phyloP scores from a whole-genome alignment of 2,329 filamentous ascomycete species.

The Botryotinia convoluta region DNA sequence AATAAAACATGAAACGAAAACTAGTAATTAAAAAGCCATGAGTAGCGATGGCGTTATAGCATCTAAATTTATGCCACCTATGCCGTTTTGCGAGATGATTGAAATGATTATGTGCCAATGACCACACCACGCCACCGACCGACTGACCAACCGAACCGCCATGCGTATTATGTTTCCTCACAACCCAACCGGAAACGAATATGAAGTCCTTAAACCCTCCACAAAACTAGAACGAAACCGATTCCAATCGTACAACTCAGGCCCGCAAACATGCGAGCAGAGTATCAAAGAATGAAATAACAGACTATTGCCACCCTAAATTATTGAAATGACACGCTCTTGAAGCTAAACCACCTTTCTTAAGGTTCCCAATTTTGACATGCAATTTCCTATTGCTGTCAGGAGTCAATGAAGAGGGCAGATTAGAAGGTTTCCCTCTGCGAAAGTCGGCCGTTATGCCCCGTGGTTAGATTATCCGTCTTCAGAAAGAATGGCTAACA shows the following conservation, averaged over 20 bases:
- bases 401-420: background rate
- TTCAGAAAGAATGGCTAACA: background rate
- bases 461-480: background rate
- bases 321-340: background rate
- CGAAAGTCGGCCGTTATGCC: background rate
- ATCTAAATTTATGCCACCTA: conserved; percentile 7
- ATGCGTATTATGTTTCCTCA: conserved; percentile 6
- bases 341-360: no score
- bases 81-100: background rate
- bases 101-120: background rate
- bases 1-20: background rate
- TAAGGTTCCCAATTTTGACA: background rate
- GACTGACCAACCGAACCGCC: background rate
- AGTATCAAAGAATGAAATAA: background rate
- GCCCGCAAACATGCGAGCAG: background rate
- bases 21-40: background rate
- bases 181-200: background rate
- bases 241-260: conserved; percentile 4
- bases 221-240: background rate
- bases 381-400: background rate
- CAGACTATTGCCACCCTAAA: background rate
- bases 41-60: background rate
- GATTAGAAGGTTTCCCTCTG: background rate
- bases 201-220: conserved; percentile 6
- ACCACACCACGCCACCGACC: background rate